Evolutionary conservation across 805 yeast genomes (phyloP), one percentile per base, ranked within the genome.

Genomic region (Yamadazyma kitorensis): DNA sequence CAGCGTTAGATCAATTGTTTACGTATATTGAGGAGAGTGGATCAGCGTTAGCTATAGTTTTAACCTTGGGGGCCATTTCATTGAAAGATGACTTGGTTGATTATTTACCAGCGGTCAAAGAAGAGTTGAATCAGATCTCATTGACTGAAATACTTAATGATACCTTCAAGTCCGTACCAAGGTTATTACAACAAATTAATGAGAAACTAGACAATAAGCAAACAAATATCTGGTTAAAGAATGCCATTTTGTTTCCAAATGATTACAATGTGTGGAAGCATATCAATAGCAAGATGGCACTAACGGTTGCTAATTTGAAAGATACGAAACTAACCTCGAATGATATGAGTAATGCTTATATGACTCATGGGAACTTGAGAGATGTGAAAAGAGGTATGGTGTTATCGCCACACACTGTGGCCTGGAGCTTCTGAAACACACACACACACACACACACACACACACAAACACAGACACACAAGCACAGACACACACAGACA

Each of bases 1-100:
- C 88, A 1, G 96, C 97, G 0, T 51, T 85, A 29, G 96, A 88
- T 47, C 95, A 87, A 55, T 59, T 91, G 27, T 82, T 84, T 46
- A 69, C 72, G 16, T 77, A 71, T 47, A 76, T 88, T 25, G 81
- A 74, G 40, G 65, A 61, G 4, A 57, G 73, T 37, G 96, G 95
- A 0, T 67, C 84, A 1, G 77, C 88, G 2, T 59, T 86, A 29
- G 50, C 77, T 16, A 77, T 85, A 2, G 80, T 86, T 0, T 57
- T 89, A 39, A 75, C 87, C 1, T 64, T 91, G 26, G 96, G 95
- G 4, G 88, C 94, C 0, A 78, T 91, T 15, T 70, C 86, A 0
- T 68, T 93, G 2, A 64, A 80, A 7, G 84, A 86, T 32, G 67
- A 78, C 29, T 61, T 74, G 36, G 62, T 65, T 5, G 81, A 74